Conservation (phyloP, 2,329 filamentous ascomycete genomes). For the Niveomyces coronatus region DNA sequence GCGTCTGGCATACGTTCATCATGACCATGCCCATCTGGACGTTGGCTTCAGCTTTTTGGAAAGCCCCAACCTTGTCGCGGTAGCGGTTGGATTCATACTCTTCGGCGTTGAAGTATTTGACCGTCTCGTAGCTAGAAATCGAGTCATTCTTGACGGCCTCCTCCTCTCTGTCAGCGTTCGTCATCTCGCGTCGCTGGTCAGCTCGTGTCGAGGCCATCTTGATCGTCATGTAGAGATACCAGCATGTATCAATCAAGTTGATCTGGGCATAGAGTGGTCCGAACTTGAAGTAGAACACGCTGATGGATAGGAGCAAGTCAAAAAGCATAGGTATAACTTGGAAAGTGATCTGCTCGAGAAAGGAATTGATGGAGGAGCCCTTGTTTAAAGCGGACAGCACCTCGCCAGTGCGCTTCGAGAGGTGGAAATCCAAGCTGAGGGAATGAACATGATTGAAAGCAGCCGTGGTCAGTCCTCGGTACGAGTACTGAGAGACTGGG, state of each 20-base stretch:
- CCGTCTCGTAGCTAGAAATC: constrained; percentile 95
- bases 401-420: constrained; percentile 93
- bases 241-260: constrained; percentile 83
- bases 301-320: constrained; percentile 75
- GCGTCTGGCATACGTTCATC: constrained; percentile 72
- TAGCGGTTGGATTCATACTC: constrained; percentile 69
- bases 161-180: constrained; percentile 87
- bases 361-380: constrained; percentile 90
- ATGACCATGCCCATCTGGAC: constrained; percentile 67
- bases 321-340: constrained; percentile 91
- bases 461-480: constrained; percentile 84
- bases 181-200: constrained; percentile 85
- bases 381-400: constrained; percentile 94
- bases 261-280: constrained; percentile 77
- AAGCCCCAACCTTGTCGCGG: constrained; percentile 56
- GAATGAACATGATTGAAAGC: constrained; percentile 96
- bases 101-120: constrained; percentile 85
- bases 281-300: constrained; percentile 54
- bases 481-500: constrained; percentile 93
- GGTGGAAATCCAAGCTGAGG: constrained; percentile 89
- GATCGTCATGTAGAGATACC: constrained; percentile 93
- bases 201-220: constrained; percentile 90
- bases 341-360: constrained; percentile 93
- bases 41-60: constrained; percentile 64
- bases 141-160: constrained; percentile 98